Evolutionary conservation across 2,329 filamentous ascomycete genomes (phyloP).

Genomic region (Trichophyton schoenleinii): DNA sequence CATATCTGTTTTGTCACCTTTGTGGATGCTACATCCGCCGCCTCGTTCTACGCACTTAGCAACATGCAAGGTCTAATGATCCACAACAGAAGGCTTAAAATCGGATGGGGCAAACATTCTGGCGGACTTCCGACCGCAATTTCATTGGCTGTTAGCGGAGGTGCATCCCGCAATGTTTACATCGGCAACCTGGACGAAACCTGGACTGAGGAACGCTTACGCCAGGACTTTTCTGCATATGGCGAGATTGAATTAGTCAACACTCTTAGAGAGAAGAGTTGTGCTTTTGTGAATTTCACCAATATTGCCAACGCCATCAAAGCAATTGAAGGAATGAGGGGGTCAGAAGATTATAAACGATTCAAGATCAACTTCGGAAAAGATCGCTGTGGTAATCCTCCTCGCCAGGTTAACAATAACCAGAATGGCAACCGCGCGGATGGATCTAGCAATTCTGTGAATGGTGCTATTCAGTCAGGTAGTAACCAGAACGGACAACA

Average conservation of each 20-base stretch:
- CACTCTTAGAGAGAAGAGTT: constrained; percentile 94
- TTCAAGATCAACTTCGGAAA: constrained; percentile 99
- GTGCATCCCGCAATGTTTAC: constrained; percentile 96
- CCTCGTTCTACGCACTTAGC: constrained; percentile 94
- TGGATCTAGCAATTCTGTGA: constrained; percentile 45
- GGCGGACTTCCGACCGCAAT: constrained; percentile 92
- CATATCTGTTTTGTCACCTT: constrained; percentile 99
- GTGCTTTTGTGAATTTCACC: constrained; percentile 98
- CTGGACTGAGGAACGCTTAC: constrained; percentile 89
- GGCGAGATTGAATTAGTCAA: constrained; percentile 98
- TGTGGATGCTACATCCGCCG: constrained; percentile 93
- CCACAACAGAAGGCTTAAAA: constrained; percentile 93
- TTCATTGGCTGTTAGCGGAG: constrained; percentile 86
- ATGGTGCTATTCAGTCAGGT: constrained; percentile 42
- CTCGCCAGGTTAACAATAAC: constrained; percentile 63
- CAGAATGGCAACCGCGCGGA: constrained; percentile 54
- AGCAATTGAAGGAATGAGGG: constrained; percentile 88
- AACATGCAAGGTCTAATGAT: constrained; percentile 98
- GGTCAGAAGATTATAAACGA: constrained; percentile 89
- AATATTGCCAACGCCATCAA: constrained; percentile 99
- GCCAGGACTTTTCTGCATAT: constrained; percentile 93
- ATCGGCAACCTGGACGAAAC: constrained; percentile 94
- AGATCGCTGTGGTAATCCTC: constrained; percentile 92
- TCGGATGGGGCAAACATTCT: constrained; percentile 98
- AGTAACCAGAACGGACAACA: constrained; percentile 43